phyloP scores from a whole-genome alignment of 805 yeast genomes.

The Jamesozyma jinghongensis region DNA sequence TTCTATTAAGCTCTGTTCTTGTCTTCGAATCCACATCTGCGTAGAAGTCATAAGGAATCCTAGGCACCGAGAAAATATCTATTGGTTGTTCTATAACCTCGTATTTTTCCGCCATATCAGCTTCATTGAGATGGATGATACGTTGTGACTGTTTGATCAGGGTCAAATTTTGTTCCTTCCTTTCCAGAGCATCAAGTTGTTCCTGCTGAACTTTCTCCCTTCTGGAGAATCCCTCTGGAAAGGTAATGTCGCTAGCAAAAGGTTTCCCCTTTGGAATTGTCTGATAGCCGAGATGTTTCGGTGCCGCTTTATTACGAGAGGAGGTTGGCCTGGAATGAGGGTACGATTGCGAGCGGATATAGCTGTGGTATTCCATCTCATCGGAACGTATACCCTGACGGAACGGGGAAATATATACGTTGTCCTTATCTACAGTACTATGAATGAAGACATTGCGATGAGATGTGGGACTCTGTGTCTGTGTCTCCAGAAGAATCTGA shows the following conservation, averaged over 20 bases:
- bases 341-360: background rate
- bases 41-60: slow-evolving; percentile 6
- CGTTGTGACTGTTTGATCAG: slow-evolving; percentile 20
- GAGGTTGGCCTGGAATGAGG: background rate
- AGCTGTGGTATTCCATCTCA: background rate
- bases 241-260: slow-evolving; percentile 23
- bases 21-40: background rate
- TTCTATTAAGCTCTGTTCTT: background rate
- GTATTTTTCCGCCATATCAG: background rate
- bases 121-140: slow-evolving; percentile 3
- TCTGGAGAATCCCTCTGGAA: slow-evolving; percentile 16
- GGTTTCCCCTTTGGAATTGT: slow-evolving; percentile 10
- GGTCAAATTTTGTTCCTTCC: slow-evolving; percentile 17
- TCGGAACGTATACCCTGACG: background rate
- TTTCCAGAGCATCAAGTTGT: slow-evolving; percentile 13
- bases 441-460: background rate
- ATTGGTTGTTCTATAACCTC: slow-evolving; percentile 1
- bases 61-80: slow-evolving; percentile 2
- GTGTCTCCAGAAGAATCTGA: background rate
- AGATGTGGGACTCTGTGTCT: background rate
- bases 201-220: slow-evolving; percentile 19
- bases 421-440: background rate
- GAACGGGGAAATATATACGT: background rate
- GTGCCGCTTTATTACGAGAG: slow-evolving; percentile 1
- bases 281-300: slow-evolving; percentile 17